Conservation (phyloP, 257 asterid species). For the Solanum pennellii region DNA sequence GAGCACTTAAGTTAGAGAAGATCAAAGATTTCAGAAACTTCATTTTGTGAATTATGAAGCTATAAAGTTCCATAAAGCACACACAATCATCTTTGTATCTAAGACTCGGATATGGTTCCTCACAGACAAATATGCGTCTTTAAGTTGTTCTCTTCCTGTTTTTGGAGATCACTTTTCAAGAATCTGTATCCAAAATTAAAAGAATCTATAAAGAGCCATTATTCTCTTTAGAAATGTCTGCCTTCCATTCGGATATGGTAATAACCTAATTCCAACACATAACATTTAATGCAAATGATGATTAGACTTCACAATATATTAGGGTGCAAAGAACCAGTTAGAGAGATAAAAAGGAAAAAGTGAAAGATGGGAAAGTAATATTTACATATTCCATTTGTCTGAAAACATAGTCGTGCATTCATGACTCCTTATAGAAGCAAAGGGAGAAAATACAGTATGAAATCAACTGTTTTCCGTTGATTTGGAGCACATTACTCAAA, state of each 20-base stretch:
- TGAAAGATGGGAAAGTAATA: not conserved
- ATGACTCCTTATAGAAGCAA: not conserved
- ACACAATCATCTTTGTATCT: not conserved
- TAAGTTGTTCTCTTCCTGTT: not conserved
- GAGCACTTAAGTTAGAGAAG: not conserved
- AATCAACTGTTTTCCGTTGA: not conserved
- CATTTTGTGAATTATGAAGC: not conserved
- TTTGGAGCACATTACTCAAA: not conserved
- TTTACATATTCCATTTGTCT: not conserved
- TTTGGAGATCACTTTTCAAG: not conserved
- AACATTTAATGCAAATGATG: not conserved
- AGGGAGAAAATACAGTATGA: not conserved
- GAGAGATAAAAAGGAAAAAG: not conserved
- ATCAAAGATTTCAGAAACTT: slow-evolving; percentile 5
- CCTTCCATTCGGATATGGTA: not conserved
- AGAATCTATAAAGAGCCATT: not conserved
- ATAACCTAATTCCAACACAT: not conserved
- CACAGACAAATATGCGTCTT: not conserved
- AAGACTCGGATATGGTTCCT: not conserved
- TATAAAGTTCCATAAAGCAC: not conserved
- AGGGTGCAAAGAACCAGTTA: not conserved
- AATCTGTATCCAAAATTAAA: not conserved
- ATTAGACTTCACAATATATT: not conserved
- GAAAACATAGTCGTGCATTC: not conserved
- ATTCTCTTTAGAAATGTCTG: not conserved